Percentiles rank a stretch among this genome's conserved stretches.
These are phyloP conservation scores for Coniochaeta ligniaria DNA, from an alignment of 2,329 filamentous ascomycete genomes.

Conservation along the genomic window DNA sequence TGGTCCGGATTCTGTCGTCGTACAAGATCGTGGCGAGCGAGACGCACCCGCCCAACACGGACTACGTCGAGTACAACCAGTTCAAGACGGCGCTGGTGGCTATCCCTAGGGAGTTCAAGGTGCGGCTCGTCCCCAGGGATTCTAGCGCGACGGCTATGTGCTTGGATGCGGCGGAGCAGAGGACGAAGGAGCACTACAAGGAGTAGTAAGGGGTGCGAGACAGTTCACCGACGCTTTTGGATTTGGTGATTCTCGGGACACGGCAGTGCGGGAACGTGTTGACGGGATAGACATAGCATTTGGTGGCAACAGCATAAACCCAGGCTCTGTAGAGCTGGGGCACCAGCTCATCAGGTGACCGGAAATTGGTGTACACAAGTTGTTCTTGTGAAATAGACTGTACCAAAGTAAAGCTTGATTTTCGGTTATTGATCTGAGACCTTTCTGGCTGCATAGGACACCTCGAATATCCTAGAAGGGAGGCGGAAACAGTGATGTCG, in stretches of 20 bases:
- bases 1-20: conserved; percentile 38
- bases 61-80: conserved; percentile 56
- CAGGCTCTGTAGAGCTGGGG: too few relatives aligned
- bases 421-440: too few relatives aligned
- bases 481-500: too few relatives aligned
- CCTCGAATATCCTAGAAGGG: too few relatives aligned
- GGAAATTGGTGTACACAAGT: too few relatives aligned
- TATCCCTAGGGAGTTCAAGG: conserved; percentile 51
- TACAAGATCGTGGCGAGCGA: conserved; percentile 42
- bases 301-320: too few relatives aligned
- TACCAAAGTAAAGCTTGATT: too few relatives aligned
- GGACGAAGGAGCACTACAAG: conserved; percentile 42
- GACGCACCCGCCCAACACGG: conserved; percentile 46
- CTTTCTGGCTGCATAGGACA: too few relatives aligned
- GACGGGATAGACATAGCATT: too few relatives aligned
- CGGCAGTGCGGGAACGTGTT: too few relatives aligned
- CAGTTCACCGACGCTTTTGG: neutral
- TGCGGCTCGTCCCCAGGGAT: conserved; percentile 46
- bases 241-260: neutral
- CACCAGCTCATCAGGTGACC: too few relatives aligned
- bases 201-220: conserved; percentile 15
- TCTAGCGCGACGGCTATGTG: conserved; percentile 27
- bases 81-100: conserved; percentile 53
- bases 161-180: conserved; percentile 30
- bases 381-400: too few relatives aligned